These are phyloP conservation scores for Erodium maritimum DNA, from an alignment of 345 rosid genomes.

Conservation along the genomic window DNA sequence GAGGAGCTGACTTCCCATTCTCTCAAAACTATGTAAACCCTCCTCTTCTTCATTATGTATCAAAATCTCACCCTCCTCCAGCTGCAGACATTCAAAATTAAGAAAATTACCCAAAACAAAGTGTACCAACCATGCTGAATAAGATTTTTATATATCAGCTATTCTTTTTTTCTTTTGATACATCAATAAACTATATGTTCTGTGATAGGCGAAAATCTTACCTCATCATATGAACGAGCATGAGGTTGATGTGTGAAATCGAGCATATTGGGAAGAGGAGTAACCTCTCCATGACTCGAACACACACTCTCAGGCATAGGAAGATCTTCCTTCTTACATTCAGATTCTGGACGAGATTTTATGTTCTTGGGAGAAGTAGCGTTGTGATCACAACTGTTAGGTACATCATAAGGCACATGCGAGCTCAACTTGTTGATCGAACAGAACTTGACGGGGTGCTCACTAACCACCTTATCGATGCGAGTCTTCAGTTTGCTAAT, in stretches of 20 bases:
- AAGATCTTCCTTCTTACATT: conserved; percentile 11
- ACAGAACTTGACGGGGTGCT: conserved; percentile 44
- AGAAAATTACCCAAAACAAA: too few relatives aligned
- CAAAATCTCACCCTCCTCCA: too few relatives aligned
- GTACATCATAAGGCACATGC: conserved; percentile 23
- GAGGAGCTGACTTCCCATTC: too few relatives aligned
- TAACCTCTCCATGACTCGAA: conserved; percentile 27
- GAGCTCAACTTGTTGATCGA: conserved; percentile 33
- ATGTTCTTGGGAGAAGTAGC: conserved; percentile 23
- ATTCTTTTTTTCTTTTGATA: too few relatives aligned
- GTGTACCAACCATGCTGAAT: too few relatives aligned
- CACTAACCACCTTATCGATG: conserved; percentile 48
- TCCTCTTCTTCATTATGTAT: too few relatives aligned
- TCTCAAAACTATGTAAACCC: too few relatives aligned
- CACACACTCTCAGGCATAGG: conserved; percentile 28
- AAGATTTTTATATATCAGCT: too few relatives aligned
- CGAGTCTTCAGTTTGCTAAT: conserved; percentile 38
- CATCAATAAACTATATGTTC: too few relatives aligned
- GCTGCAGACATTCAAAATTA: too few relatives aligned
- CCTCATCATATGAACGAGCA: conserved; percentile 23
- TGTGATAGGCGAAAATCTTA: too few relatives aligned
- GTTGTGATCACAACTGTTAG: conserved; percentile 27
- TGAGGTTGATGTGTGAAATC: conserved; percentile 16
- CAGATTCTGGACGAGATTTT: conserved; percentile 18
- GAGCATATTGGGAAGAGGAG: conserved; percentile 25